Evolutionary conservation across 306 rosid genomes (phyloP).

Genomic region (Prunus padus): DNA sequence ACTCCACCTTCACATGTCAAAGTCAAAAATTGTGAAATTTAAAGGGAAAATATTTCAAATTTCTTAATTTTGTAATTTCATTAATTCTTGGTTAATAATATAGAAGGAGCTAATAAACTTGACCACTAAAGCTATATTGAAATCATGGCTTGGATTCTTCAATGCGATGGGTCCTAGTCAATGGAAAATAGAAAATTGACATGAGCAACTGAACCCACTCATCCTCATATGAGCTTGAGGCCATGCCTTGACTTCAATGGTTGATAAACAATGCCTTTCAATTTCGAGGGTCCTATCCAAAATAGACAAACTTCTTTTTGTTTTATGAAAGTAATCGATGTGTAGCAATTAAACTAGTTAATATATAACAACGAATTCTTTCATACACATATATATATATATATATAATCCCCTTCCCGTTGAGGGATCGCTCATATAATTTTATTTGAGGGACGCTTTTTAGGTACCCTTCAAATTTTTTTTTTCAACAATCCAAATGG

Average conservation of each 20-base stretch:
- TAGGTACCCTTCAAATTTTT: too few relatives aligned
- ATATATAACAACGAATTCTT: too few relatives aligned
- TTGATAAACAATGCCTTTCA: not conserved
- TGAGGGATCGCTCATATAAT: too few relatives aligned
- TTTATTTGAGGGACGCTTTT: too few relatives aligned
- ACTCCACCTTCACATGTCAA: constrained; percentile 3
- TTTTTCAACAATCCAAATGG: too few relatives aligned
- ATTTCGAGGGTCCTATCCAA: not conserved
- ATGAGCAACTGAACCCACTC: constrained; percentile 10
- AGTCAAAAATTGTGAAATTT: not conserved
- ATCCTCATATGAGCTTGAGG: not conserved
- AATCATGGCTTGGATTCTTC: not conserved
- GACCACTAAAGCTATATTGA: not conserved
- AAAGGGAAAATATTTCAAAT: not conserved
- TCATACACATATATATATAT: too few relatives aligned
- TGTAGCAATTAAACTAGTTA: too few relatives aligned
- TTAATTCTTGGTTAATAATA: not conserved
- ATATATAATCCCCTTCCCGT: too few relatives aligned
- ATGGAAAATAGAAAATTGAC: not conserved
- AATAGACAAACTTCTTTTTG: not conserved
- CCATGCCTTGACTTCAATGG: not conserved
- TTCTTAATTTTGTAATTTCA: not conserved
- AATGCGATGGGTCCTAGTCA: not conserved
- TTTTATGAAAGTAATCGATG: not conserved
- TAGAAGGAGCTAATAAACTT: not conserved